These are phyloP conservation scores for Sugiyamaella mastotermitis DNA, from an alignment of 805 yeast species.

Conservation along the genomic window DNA sequence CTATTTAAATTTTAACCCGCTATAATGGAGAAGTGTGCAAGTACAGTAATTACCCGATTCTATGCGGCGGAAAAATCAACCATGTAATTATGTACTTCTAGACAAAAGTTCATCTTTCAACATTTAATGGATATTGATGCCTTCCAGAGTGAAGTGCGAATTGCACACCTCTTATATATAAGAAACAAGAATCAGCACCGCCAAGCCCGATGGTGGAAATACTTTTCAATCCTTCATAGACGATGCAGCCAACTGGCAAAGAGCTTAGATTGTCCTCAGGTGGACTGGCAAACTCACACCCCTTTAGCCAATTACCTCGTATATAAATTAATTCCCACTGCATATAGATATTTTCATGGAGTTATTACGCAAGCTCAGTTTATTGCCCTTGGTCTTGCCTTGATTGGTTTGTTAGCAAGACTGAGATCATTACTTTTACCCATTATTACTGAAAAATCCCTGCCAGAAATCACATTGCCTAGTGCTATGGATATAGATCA, in stretches of 20 bases:
- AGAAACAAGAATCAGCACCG: conserved; percentile 75
- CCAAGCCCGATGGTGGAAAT: conserved; percentile 70
- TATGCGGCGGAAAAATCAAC: no score
- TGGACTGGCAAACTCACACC: conserved; percentile 2
- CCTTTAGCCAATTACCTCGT: conserved; percentile 30
- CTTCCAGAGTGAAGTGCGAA: conserved; percentile 3
- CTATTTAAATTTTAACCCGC: no score
- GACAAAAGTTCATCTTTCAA: no score
- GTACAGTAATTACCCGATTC: no score
- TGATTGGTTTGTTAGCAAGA: conserved; percentile 52
- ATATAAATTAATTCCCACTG: conserved; percentile 36
- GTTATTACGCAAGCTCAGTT: conserved; percentile 74
- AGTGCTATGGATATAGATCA: not conserved
- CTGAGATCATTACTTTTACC: conserved; percentile 22
- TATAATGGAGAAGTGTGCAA: no score
- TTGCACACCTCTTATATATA: conserved; percentile 60
- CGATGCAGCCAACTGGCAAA: conserved; percentile 22
- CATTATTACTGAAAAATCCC: no score
- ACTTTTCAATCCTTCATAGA: conserved; percentile 58
- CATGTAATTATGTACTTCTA: no score
- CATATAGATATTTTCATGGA: conserved; percentile 58
- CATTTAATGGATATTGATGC: not conserved
- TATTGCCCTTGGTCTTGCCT: conserved; percentile 61
- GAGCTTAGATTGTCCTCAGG: not conserved
- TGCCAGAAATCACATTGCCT: not conserved